Percentiles rank a stretch among this genome's conserved stretches.
Evolutionary conservation across 148 eudicot species (phyloP).

Genomic region (Silene uniflora): DNA sequence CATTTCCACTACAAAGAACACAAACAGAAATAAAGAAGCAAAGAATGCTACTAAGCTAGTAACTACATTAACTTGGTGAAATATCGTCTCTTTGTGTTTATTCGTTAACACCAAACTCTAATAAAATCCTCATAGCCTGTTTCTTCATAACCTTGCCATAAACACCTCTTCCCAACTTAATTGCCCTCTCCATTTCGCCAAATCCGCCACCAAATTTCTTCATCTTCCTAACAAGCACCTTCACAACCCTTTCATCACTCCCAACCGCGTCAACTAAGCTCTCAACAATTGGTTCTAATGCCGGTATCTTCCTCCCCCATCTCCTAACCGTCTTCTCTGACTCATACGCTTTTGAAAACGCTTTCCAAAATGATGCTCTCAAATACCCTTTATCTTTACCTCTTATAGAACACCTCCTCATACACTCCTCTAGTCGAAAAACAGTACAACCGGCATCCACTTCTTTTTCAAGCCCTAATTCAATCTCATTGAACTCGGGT

Average conservation of each 20-base stretch:
- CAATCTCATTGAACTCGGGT: constrained; percentile 63
- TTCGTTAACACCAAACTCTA: constrained; percentile 37
- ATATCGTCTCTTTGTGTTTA: not conserved
- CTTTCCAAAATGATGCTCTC: constrained; percentile 80
- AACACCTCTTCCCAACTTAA: constrained; percentile 85
- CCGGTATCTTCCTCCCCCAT: constrained; percentile 78
- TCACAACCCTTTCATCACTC: constrained; percentile 67
- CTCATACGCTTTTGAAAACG: constrained; percentile 43
- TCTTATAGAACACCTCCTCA: constrained; percentile 57
- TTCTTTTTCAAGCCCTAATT: constrained; percentile 53
- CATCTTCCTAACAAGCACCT: constrained; percentile 48
- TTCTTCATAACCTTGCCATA: constrained; percentile 87
- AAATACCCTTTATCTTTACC: constrained; percentile 74
- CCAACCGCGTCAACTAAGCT: constrained; percentile 67
- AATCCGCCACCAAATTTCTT: constrained; percentile 48
- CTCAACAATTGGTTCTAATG: constrained; percentile 52
- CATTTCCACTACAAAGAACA: not conserved
- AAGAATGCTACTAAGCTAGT: constrained; percentile 26
- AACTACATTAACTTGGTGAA: not conserved
- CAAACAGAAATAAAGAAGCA: not conserved
- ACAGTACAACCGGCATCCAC: constrained; percentile 52
- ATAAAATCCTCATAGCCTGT: constrained; percentile 63
- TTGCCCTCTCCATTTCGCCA: constrained; percentile 67
- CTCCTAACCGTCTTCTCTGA: constrained; percentile 58
- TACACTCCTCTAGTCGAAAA: constrained; percentile 68